Evolutionary conservation across 2,329 filamentous ascomycete genomes (phyloP).

Genomic region (Neurospora crassa): DNA sequence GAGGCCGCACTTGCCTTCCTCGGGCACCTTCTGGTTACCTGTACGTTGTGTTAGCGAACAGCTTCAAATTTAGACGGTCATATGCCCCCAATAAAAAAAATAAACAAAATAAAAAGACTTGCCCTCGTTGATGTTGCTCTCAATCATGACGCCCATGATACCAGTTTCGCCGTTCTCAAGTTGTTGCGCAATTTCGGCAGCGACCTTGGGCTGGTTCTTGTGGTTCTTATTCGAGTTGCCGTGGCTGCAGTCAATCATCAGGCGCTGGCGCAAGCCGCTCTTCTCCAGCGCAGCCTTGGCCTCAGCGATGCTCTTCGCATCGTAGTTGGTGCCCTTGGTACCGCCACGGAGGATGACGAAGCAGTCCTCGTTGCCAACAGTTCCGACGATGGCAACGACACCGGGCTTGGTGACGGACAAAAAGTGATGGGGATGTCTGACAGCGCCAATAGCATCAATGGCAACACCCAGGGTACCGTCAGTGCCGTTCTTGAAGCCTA

Average conservation of each 20-base stretch:
- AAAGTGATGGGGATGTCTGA: conserved; percentile 90
- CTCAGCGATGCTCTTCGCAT: conserved; percentile 71
- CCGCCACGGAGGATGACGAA: conserved; percentile 93
- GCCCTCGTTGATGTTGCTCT: conserved; percentile 94
- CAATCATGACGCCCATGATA: conserved; percentile 98
- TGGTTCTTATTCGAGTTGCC: conserved; percentile 95
- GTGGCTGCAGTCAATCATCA: conserved; percentile 98
- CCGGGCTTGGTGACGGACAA: conserved; percentile 95
- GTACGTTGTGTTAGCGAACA: conserved; percentile 18
- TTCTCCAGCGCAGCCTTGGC: conserved; percentile 71
- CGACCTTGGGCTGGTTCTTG: conserved; percentile 94
- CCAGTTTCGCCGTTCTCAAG: conserved; percentile 72
- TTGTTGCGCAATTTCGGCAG: conserved; percentile 70
- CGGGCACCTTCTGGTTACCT: conserved; percentile 85
- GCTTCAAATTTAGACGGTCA: not conserved
- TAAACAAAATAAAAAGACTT: conserved; percentile 21
- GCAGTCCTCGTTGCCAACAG: conserved; percentile 90
- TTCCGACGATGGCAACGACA: conserved; percentile 88
- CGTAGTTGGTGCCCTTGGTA: conserved; percentile 89
- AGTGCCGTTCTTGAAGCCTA: conserved; percentile 99
- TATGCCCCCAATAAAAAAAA: not conserved
- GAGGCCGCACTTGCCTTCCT: conserved; percentile 73
- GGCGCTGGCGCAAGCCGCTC: conserved; percentile 61
- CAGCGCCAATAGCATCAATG: conserved; percentile 90
- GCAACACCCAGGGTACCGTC: conserved; percentile 84